Percentiles rank a stretch among this genome's conserved stretches.
Evolutionary conservation across 2,329 filamentous ascomycete species (phyloP).

Genomic region (Tolypocladium inflatum): DNA sequence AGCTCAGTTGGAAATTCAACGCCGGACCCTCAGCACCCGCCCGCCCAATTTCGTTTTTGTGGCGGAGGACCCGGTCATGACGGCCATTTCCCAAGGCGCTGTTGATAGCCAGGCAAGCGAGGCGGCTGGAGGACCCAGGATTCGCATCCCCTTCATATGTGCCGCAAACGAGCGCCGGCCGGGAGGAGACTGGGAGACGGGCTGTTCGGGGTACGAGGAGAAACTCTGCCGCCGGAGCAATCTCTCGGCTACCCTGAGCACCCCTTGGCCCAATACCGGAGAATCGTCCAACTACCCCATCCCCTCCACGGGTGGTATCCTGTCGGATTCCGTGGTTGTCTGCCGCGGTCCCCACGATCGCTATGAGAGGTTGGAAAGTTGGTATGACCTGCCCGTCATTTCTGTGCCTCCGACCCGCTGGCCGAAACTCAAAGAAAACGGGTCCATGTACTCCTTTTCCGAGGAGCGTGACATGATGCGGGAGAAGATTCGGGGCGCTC

Average conservation of each 20-base stretch:
- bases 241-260: slow-evolving; percentile 57
- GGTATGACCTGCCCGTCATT: slow-evolving; percentile 58
- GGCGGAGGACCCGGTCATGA: slow-evolving; percentile 48
- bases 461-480: slow-evolving; percentile 62
- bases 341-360: slow-evolving; percentile 61
- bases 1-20: slow-evolving; percentile 31
- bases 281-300: slow-evolving; percentile 57
- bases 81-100: slow-evolving; percentile 46
- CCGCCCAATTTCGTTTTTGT: slow-evolving; percentile 42
- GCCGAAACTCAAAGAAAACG: slow-evolving; percentile 61
- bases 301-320: slow-evolving; percentile 58
- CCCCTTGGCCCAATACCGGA: slow-evolving; percentile 41
- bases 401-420: slow-evolving; percentile 63
- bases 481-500: slow-evolving; percentile 61
- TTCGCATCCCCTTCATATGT: slow-evolving; percentile 56
- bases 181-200: slow-evolving; percentile 72
- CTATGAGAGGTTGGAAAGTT: slow-evolving; percentile 48
- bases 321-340: slow-evolving; percentile 62
- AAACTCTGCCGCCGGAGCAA: slow-evolving; percentile 67
- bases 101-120: slow-evolving; percentile 28
- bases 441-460: slow-evolving; percentile 61
- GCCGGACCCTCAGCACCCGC: slow-evolving; percentile 22
- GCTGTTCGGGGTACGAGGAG: slow-evolving; percentile 44
- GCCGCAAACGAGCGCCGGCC: slow-evolving; percentile 67
- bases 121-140: slow-evolving; percentile 18